These are phyloP conservation scores for Amauroascus niger DNA, from an alignment of 2,329 filamentous ascomycete genomes.

Conservation along the genomic window DNA sequence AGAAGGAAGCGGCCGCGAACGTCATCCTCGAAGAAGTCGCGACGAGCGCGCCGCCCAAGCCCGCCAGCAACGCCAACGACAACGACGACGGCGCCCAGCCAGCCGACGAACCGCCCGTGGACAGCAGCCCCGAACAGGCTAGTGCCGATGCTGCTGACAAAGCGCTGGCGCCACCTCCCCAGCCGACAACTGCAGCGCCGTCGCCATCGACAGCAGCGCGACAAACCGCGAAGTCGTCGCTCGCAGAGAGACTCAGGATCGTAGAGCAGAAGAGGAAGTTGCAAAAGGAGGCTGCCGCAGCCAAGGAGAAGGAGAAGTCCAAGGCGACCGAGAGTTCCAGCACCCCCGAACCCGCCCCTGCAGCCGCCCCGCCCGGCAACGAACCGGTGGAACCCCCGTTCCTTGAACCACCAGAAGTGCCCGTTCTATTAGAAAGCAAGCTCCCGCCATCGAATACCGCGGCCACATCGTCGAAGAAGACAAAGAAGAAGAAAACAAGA, in stretches of 20 bases:
- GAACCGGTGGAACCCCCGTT: slow-evolving; percentile 17
- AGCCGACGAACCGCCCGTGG: slow-evolving; percentile 26
- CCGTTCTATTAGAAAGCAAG: slow-evolving; percentile 20
- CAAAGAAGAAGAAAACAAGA: slow-evolving; percentile 19
- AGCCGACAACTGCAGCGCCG: slow-evolving; percentile 34
- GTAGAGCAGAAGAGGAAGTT: slow-evolving; percentile 36
- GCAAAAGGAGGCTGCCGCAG: slow-evolving; percentile 31
- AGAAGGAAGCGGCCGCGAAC: not conserved
- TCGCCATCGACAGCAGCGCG: slow-evolving; percentile 28
- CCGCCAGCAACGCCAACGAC: not conserved
- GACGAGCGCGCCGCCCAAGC: slow-evolving; percentile 10
- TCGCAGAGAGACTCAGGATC: slow-evolving; percentile 46
- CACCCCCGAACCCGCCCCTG: slow-evolving; percentile 25
- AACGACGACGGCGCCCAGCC: slow-evolving; percentile 22
- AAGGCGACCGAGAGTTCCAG: slow-evolving; percentile 28
- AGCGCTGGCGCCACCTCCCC: slow-evolving; percentile 29
- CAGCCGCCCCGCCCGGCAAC: slow-evolving; percentile 23
- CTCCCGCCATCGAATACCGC: slow-evolving; percentile 28
- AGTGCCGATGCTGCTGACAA: slow-evolving; percentile 28
- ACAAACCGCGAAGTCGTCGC: slow-evolving; percentile 35
- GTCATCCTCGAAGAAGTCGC: not conserved
- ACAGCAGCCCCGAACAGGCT: slow-evolving; percentile 28
- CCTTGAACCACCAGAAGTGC: slow-evolving; percentile 10
- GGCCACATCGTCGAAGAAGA: slow-evolving; percentile 15
- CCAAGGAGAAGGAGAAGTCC: slow-evolving; percentile 30